These are phyloP conservation scores for Chaetoscypha palmicola DNA, from an alignment of 2,329 filamentous ascomycete species.

Conservation along the genomic window DNA sequence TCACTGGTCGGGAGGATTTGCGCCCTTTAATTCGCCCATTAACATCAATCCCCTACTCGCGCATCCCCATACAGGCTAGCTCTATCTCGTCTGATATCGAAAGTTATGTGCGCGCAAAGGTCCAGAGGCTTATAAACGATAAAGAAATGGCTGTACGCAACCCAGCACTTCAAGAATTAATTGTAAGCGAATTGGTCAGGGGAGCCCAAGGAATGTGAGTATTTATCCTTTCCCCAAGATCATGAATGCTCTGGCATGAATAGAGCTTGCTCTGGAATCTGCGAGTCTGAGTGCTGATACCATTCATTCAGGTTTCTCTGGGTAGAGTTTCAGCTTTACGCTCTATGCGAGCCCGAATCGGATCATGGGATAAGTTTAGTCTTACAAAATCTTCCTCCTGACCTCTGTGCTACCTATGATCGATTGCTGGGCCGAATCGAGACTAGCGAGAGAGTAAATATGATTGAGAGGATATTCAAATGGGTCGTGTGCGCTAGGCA, in stretches of 20 bases:
- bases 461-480: conserved; percentile 11
- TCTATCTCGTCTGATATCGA: neutral
- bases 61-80: neutral
- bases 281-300: too few relatives aligned
- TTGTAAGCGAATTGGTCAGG: neutral
- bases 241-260: too few relatives aligned
- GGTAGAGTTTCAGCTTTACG: conserved; percentile 14
- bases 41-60: neutral
- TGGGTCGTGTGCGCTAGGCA: conserved; percentile 12
- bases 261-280: too few relatives aligned
- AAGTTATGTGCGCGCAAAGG: neutral
- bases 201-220: conserved; percentile 4
- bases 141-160: neutral
- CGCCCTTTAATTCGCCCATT: neutral
- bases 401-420: conserved; percentile 14
- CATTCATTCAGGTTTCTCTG: conserved; percentile 9
- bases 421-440: conserved; percentile 10
- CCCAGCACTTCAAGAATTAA: neutral
- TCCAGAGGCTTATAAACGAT: neutral
- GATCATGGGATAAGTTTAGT: conserved; percentile 8
- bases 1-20: neutral
- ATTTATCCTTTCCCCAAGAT: too few relatives aligned
- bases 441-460: conserved; percentile 3
- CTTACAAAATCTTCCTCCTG: conserved; percentile 10
- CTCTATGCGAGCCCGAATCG: conserved; percentile 9